Conservation (phyloP, 306 rosid species). For the Cicer chorassanicum region DNA sequence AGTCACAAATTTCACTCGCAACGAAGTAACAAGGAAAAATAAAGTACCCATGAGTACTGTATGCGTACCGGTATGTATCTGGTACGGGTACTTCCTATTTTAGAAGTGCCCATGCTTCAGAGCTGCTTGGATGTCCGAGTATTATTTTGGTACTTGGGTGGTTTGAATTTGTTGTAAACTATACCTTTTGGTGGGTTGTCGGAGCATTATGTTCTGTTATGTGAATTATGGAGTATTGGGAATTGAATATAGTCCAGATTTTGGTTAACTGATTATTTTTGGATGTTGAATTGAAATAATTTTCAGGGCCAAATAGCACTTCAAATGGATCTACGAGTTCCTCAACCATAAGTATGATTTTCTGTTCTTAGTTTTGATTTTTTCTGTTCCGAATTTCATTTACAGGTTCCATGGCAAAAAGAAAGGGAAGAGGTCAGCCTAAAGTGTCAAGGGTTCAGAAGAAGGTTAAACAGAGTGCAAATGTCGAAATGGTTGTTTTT, state of each 20-base stretch:
- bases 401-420: slow-evolving; percentile 41
- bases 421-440: slow-evolving; percentile 45
- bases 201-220: not conserved
- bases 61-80: too few species aligned
- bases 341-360: slow-evolving; percentile 3
- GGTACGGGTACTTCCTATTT: too few species aligned
- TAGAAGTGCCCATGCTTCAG: too few species aligned
- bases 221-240: not conserved
- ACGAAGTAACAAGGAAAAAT: too few species aligned
- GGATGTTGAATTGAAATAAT: slow-evolving; percentile 30
- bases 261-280: not conserved
- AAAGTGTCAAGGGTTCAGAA: slow-evolving; percentile 23
- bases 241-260: not conserved
- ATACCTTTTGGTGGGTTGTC: slow-evolving; percentile 19
- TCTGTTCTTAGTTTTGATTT: slow-evolving; percentile 4
- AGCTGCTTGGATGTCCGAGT: not conserved
- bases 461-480: slow-evolving; percentile 30
- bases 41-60: too few species aligned
- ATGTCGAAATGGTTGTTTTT: slow-evolving; percentile 4
- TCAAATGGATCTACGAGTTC: slow-evolving; percentile 1
- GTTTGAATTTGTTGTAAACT: slow-evolving; percentile 14
- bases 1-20: too few species aligned
- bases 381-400: not conserved
- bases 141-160: slow-evolving; percentile 26
- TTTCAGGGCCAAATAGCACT: slow-evolving; percentile 3